Percentiles rank a stretch among this genome's conserved stretches.
phyloP scores from a whole-genome alignment of 208 protist species.

The Acanthamoeba lenticulata region DNA sequence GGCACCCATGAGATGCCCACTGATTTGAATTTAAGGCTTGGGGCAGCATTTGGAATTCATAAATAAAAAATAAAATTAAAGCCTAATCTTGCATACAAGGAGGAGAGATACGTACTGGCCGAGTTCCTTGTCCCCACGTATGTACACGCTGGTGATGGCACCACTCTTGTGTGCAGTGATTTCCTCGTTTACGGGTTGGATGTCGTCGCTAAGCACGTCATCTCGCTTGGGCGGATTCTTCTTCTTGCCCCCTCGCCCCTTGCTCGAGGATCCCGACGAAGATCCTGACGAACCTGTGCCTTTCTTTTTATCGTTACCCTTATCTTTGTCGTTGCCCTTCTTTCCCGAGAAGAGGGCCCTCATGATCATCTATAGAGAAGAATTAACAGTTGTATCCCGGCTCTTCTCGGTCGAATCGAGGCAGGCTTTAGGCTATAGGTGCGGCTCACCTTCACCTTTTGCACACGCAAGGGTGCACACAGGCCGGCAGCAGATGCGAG shows the following conservation, averaged over 20 bases:
- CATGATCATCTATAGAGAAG: no score
- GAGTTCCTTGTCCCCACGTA: slow-evolving; percentile 5
- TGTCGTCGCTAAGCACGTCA: neutral
- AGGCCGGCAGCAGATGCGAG: neutral
- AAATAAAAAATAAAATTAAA: no score
- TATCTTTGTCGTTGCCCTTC: neutral
- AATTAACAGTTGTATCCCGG: no score
- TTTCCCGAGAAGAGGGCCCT: slow-evolving; percentile 14
- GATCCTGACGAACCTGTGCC: neutral
- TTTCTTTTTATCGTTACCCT: neutral
- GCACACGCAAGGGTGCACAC: no score
- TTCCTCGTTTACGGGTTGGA: slow-evolving; percentile 40
- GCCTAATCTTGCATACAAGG: no score
- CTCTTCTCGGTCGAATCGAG: neutral
- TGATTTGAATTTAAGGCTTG: no score
- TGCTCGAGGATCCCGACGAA: neutral
- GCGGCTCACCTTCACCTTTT: neutral
- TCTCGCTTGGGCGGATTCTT: slow-evolving; percentile 18
- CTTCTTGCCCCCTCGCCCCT: neutral
- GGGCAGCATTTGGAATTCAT: neutral
- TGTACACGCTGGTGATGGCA: slow-evolving; percentile 26
- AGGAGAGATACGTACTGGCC: slow-evolving; percentile 15
- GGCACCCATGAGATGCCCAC: no score
- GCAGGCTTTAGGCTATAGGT: neutral
- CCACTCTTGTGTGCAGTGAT: slow-evolving; percentile 29